Evolutionary conservation across 192 early-diverging fungal genomes (phyloP).

Genomic region (Linnemannia hyalina): DNA sequence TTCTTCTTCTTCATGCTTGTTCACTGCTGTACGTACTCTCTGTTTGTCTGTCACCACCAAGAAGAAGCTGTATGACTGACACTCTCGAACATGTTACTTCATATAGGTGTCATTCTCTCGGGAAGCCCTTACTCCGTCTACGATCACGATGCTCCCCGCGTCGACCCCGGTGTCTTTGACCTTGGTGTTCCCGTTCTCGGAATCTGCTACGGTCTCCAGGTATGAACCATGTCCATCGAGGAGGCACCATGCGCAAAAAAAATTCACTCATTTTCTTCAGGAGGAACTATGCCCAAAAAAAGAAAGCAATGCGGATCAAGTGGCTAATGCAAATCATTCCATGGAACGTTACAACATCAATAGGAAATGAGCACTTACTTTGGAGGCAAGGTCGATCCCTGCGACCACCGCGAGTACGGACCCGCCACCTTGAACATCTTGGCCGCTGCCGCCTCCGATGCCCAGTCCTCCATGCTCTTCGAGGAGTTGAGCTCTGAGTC

Average conservation of each 20-base stretch:
- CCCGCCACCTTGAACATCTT: slow-evolving; percentile 83
- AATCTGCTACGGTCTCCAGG: slow-evolving; percentile 99
- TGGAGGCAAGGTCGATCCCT: slow-evolving; percentile 89
- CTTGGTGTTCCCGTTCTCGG: slow-evolving; percentile 93
- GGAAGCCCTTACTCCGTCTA: slow-evolving; percentile 98
- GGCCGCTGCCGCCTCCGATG: slow-evolving; percentile 32
- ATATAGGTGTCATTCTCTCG: slow-evolving; percentile 90
- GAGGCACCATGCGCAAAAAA: neutral
- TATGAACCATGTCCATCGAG: slow-evolving; percentile 28
- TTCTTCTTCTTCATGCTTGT: neutral
- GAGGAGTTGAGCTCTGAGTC: slow-evolving; percentile 41
- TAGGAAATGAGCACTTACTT: slow-evolving; percentile 91
- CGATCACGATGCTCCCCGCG: slow-evolving; percentile 93
- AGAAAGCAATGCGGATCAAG: neutral
- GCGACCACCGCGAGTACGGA: slow-evolving; percentile 96
- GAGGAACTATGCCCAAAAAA: slow-evolving; percentile 1
- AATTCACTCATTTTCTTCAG: neutral
- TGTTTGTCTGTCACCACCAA: neutral
- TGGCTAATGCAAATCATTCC: neutral
- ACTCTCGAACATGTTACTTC: neutral
- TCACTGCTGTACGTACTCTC: neutral
- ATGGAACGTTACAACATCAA: neutral
- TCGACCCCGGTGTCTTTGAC: slow-evolving; percentile 91
- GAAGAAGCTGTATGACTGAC: neutral
- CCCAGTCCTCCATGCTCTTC: slow-evolving; percentile 42